These are phyloP conservation scores for Hygrophila difformis DNA, from an alignment of 257 asterid species.

Conservation along the genomic window DNA sequence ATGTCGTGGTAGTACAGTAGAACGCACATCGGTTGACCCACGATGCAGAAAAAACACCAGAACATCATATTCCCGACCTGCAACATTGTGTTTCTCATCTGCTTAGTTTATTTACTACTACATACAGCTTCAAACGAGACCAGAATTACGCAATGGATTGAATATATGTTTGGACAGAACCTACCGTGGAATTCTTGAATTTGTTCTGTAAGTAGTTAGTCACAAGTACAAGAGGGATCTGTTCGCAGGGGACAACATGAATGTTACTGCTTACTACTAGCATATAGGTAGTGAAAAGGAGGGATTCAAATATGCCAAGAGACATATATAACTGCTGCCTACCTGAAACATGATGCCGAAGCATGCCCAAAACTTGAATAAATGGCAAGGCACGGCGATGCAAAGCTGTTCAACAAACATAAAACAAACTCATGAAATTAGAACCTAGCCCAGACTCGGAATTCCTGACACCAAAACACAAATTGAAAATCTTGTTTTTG, in stretches of 20 bases:
- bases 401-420: slow-evolving; percentile 55
- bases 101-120: no score
- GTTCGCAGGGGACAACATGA: slow-evolving; percentile 19
- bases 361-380: slow-evolving; percentile 95
- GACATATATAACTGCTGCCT: no score
- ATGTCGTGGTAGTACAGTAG: slow-evolving; percentile 88
- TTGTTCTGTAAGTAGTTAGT: slow-evolving; percentile 77
- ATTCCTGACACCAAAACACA: no score
- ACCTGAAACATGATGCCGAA: slow-evolving; percentile 96
- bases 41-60: slow-evolving; percentile 84
- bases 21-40: slow-evolving; percentile 93
- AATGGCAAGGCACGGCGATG: slow-evolving; percentile 94
- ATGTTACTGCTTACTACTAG: no score
- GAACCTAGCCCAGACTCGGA: no score
- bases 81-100: neutral
- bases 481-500: no score
- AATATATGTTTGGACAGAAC: slow-evolving; percentile 10
- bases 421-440: no score
- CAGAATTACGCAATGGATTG: neutral
- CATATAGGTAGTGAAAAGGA: neutral
- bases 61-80: slow-evolving; percentile 98
- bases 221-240: slow-evolving; percentile 87
- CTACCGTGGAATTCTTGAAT: slow-evolving; percentile 89
- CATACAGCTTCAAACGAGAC: no score
- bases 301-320: no score